Conservation (phyloP, 2,329 filamentous ascomycete genomes). For the Fusarium protoensiforme region DNA sequence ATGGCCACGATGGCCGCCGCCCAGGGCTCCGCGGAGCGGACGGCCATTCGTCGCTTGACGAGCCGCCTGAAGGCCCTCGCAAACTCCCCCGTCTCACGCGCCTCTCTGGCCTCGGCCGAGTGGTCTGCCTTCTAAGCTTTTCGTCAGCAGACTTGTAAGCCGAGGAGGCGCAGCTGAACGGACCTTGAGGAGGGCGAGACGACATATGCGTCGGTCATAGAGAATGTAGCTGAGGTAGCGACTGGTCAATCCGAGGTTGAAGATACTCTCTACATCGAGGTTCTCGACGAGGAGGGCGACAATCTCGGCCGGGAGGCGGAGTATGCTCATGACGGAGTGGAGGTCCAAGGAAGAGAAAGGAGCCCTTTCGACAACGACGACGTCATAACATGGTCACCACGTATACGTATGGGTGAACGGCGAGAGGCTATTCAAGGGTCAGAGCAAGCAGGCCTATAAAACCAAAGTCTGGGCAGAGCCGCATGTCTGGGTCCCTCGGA, state of each 20-base stretch:
- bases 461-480: slow-evolving; percentile 18
- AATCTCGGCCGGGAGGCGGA: slow-evolving; percentile 71
- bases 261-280: slow-evolving; percentile 68
- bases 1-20: slow-evolving; percentile 68
- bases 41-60: slow-evolving; percentile 69
- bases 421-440: slow-evolving; percentile 12
- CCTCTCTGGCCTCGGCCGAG: slow-evolving; percentile 38
- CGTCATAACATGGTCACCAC: slow-evolving; percentile 20
- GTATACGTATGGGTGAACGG: not conserved
- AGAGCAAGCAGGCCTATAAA: not conserved
- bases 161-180: slow-evolving; percentile 2
- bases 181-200: slow-evolving; percentile 69
- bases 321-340: slow-evolving; percentile 52
- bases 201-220: slow-evolving; percentile 66
- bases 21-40: slow-evolving; percentile 71
- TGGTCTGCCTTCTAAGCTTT: slow-evolving; percentile 30
- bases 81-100: slow-evolving; percentile 29
- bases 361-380: not conserved
- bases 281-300: slow-evolving; percentile 66
- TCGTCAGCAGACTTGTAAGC: slow-evolving; percentile 31
- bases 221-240: slow-evolving; percentile 62
- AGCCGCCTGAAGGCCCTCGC: slow-evolving; percentile 61
- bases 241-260: slow-evolving; percentile 65
- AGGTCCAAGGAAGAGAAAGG: not conserved
- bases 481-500: not conserved